Evolutionary conservation across 306 rosid species (phyloP).

Genomic region (Trifolium pratense): DNA sequence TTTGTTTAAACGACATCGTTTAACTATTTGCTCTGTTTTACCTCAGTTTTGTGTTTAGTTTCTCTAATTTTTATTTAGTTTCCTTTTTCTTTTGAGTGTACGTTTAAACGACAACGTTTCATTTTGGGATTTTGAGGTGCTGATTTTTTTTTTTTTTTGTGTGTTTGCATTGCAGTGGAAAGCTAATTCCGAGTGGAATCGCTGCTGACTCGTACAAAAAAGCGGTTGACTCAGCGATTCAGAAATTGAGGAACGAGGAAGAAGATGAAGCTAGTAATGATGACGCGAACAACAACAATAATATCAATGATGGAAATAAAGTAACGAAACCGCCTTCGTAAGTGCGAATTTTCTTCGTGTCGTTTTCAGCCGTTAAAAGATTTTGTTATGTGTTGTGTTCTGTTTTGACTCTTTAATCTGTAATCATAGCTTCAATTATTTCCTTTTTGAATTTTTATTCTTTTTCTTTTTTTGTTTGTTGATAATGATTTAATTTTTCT

Average conservation of each 20-base stretch:
- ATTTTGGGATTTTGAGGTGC: neutral
- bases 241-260: constrained; percentile 60
- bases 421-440: constrained; percentile 42
- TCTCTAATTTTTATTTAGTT: neutral
- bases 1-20: neutral
- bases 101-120: constrained; percentile 8
- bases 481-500: constrained; percentile 6
- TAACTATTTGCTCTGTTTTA: neutral
- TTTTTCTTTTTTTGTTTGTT: neutral
- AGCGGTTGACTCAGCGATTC: constrained; percentile 91
- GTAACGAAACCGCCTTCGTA: constrained; percentile 64
- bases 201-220: constrained; percentile 85
- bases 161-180: constrained; percentile 71
- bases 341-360: constrained; percentile 36
- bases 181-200: constrained; percentile 79
- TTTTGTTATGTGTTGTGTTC: constrained; percentile 23
- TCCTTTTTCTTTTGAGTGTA: neutral
- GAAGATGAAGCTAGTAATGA: constrained; percentile 48
- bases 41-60: too few species aligned
- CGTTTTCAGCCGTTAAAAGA: constrained; percentile 43
- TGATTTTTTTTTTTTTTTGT: constrained; percentile 1
- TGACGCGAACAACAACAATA: constrained; percentile 23
- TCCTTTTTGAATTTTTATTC: constrained; percentile 12
- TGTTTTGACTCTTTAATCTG: constrained; percentile 2
- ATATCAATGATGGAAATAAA: constrained; percentile 42